Evolutionary conservation across 345 rosid genomes (phyloP).

Genomic region (Anastatica hierochuntica): DNA sequence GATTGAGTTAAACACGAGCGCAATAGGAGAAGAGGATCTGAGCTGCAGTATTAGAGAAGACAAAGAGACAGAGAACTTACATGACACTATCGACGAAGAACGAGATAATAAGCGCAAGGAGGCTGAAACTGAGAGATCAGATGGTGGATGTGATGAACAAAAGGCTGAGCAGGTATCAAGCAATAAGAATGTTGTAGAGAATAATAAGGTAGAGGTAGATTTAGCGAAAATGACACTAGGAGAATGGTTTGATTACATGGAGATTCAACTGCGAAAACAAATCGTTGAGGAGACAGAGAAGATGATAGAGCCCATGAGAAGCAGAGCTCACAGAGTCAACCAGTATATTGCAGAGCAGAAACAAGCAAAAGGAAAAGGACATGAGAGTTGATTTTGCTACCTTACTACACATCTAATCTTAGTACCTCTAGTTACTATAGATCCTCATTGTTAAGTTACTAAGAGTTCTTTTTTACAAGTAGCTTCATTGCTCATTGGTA

Average conservation of each 20-base stretch:
- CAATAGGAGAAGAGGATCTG: too few species aligned
- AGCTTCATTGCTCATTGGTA: too few species aligned
- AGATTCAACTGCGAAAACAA: conserved; percentile 40
- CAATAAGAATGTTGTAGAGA: neutral
- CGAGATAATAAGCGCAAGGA: neutral
- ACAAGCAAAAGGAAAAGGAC: conserved; percentile 23
- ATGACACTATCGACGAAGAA: too few species aligned
- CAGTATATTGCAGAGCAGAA: conserved; percentile 45
- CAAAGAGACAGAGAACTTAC: conserved; percentile 2
- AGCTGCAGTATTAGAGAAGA: too few species aligned
- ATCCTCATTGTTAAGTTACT: too few species aligned
- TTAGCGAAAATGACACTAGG: conserved; percentile 44
- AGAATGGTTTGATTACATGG: conserved; percentile 62
- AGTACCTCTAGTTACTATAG: too few species aligned
- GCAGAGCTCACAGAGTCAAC: conserved; percentile 32
- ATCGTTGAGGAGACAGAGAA: conserved; percentile 46
- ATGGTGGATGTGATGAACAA: conserved; percentile 2
- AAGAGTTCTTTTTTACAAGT: too few species aligned
- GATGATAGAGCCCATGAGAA: conserved; percentile 49
- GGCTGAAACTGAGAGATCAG: neutral
- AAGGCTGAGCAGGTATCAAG: conserved; percentile 1
- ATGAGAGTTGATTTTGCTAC: neutral
- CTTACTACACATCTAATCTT: neutral
- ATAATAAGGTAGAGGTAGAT: conserved; percentile 10
- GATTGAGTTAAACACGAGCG: too few species aligned